Conservation (phyloP, 176 grass and related monocot species). For the Coix lacrymajobi region DNA sequence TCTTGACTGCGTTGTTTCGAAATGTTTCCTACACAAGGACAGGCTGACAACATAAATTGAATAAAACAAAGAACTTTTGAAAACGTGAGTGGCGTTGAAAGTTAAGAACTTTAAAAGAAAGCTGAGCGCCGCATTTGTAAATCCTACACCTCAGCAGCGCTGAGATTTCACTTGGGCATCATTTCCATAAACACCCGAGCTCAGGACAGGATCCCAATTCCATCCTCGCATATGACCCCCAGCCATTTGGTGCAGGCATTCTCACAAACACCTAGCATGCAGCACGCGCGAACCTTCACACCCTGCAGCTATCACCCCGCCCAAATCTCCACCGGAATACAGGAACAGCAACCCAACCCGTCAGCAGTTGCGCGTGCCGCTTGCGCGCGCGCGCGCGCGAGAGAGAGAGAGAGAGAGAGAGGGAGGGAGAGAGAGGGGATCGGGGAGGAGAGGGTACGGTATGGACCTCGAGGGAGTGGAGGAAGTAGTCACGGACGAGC, state of each 20-base stretch:
- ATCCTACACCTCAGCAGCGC: neutral
- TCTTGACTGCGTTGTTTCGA: conserved; percentile 65
- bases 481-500: conserved; percentile 74
- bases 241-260: conserved; percentile 17
- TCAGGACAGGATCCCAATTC: neutral
- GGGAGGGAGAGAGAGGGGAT: neutral
- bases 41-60: neutral
- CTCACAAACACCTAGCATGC: conserved; percentile 32
- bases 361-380: neutral
- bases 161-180: neutral
- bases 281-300: neutral
- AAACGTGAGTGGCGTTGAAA: neutral
- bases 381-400: neutral
- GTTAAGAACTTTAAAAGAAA: neutral
- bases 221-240: neutral
- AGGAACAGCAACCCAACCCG: neutral
- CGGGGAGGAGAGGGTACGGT: neutral
- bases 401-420: neutral
- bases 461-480: conserved; percentile 67
- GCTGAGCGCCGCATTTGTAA: neutral
- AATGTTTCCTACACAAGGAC: conserved; percentile 65
- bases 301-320: neutral
- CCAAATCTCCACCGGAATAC: neutral
- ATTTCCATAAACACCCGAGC: neutral
- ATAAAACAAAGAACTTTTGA: neutral